These are phyloP conservation scores for Pythium folliculosum DNA, from an alignment of 352 stramenopile genomes.

Conservation along the genomic window DNA sequence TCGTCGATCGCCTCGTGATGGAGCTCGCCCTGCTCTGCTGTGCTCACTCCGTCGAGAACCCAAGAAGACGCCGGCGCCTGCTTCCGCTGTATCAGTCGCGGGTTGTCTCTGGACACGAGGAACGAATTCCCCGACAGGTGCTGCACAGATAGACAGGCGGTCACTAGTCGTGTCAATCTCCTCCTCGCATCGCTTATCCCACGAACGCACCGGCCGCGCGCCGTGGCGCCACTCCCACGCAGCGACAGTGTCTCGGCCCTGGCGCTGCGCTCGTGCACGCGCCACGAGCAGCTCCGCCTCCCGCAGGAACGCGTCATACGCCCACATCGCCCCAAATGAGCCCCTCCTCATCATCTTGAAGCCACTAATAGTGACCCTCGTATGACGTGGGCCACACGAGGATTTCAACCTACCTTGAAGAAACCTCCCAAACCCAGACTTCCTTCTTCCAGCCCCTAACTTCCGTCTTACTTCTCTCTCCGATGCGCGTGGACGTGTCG, in stretches of 20 bases:
- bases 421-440: constrained; percentile 6
- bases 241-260: constrained; percentile 7
- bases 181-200: background rate
- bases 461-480: too few species aligned
- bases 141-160: constrained; percentile 22
- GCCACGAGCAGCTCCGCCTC: constrained; percentile 49
- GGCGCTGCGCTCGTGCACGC: constrained; percentile 37
- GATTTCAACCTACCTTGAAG: constrained; percentile 17
- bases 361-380: constrained; percentile 5
- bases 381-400: constrained; percentile 16
- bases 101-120: constrained; percentile 60
- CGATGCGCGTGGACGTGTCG: constrained; percentile 12
- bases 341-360: background rate
- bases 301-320: constrained; percentile 48
- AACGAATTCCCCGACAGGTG: constrained; percentile 66
- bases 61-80: background rate
- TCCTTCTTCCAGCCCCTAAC: background rate
- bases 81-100: background rate
- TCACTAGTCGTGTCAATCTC: background rate
- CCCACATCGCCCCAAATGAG: constrained; percentile 37
- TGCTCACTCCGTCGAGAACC: background rate
- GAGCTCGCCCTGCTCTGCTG: background rate
- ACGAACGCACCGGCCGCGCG: constrained; percentile 38
- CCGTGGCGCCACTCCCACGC: constrained; percentile 70
- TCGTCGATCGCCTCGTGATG: background rate